phyloP scores from a whole-genome alignment of 768 basidiomycete genomes.

The Amanita phalloides region DNA sequence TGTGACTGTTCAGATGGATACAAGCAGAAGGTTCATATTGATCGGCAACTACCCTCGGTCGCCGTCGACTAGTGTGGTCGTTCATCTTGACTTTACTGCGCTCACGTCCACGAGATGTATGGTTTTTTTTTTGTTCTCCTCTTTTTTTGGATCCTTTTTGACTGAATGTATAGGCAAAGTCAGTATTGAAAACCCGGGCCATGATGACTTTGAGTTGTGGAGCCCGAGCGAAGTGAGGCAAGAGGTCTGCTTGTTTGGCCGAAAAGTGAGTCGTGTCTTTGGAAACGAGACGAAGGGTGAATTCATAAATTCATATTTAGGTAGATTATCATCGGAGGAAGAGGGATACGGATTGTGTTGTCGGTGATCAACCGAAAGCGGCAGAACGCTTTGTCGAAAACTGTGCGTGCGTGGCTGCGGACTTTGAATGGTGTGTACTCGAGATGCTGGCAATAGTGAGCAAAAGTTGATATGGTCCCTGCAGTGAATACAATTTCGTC shows the following conservation, averaged over 20 bases:
- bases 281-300: not conserved
- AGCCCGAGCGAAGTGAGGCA: slow-evolving; percentile 84
- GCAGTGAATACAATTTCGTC: slow-evolving; percentile 87
- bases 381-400: slow-evolving; percentile 45
- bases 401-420: slow-evolving; percentile 61
- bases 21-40: slow-evolving; percentile 83
- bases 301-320: slow-evolving; percentile 25
- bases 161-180: slow-evolving; percentile 43
- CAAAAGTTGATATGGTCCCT: not conserved
- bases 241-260: slow-evolving; percentile 86
- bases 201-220: slow-evolving; percentile 97
- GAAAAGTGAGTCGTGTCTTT: slow-evolving; percentile 43
- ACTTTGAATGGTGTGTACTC: slow-evolving; percentile 85
- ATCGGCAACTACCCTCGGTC: slow-evolving; percentile 49
- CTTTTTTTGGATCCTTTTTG: not conserved
- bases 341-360: slow-evolving; percentile 70
- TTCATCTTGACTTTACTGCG: slow-evolving; percentile 84
- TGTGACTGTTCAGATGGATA: slow-evolving; percentile 84
- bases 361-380: slow-evolving; percentile 59
- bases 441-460: not conserved
- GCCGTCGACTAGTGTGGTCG: slow-evolving; percentile 40
- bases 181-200: slow-evolving; percentile 54
- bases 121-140: slow-evolving; percentile 14
- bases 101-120: slow-evolving; percentile 69
- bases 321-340: slow-evolving; percentile 86